Evolutionary conservation across 495 filamentous ascomycete species (phyloP).

Genomic region (Melanomma pulvis-pyrius): DNA sequence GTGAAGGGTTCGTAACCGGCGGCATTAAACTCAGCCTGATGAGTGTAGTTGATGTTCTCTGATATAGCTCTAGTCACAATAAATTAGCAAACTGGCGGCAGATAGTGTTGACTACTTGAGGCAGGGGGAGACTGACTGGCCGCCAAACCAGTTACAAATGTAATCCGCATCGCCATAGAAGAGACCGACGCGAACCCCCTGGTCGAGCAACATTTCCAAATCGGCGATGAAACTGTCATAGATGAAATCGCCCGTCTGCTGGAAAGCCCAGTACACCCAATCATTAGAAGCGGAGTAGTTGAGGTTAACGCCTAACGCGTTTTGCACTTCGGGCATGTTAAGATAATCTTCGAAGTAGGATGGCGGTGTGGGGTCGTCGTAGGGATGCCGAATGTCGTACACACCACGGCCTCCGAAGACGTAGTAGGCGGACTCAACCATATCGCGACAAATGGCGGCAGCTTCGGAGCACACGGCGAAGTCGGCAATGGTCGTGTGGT

Average conservation of each 20-base stretch:
- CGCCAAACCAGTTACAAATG: constrained; percentile 46
- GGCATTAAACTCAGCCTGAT: constrained; percentile 50
- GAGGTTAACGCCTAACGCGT: constrained; percentile 55
- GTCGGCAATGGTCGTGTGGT: neutral
- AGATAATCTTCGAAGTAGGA: constrained; percentile 52
- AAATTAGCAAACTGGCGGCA: no score
- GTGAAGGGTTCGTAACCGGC: constrained; percentile 58
- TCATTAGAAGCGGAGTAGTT: constrained; percentile 52
- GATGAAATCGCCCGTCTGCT: constrained; percentile 54
- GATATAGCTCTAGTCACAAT: neutral
- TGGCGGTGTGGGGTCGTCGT: constrained; percentile 54
- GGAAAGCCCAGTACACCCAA: constrained; percentile 50
- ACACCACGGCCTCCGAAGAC: constrained; percentile 51
- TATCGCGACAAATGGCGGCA: constrained; percentile 49
- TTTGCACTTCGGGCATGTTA: constrained; percentile 50
- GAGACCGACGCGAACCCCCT: constrained; percentile 51
- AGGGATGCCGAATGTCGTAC: constrained; percentile 56
- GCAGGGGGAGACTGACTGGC: neutral
- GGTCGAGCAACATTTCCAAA: constrained; percentile 51
- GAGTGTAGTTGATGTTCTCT: constrained; percentile 51
- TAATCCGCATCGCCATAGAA: constrained; percentile 55
- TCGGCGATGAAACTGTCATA: constrained; percentile 52
- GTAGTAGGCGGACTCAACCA: constrained; percentile 54
- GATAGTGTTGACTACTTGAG: neutral
- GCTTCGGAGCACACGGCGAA: constrained; percentile 44